Conservation (phyloP, 345 rosid species). For the Eucalyptus erythrocorys region DNA sequence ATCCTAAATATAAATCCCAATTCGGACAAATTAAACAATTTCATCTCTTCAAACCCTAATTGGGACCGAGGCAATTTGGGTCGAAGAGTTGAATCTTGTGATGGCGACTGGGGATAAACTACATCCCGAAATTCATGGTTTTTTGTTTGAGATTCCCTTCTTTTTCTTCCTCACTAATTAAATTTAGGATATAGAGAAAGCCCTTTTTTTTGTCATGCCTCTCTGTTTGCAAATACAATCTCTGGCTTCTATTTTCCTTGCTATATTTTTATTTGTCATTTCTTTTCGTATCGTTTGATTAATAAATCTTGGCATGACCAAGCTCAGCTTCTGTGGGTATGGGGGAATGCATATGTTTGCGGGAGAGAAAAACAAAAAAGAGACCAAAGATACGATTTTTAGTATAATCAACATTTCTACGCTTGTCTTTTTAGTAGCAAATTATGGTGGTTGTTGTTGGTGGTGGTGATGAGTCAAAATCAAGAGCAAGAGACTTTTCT, state of each 20-base stretch:
- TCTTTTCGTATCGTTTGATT: neutral
- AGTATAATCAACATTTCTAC: constrained; percentile 24
- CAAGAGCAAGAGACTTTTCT: neutral
- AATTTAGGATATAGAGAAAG: neutral
- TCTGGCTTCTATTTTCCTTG: neutral
- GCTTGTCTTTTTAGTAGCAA: constrained; percentile 10
- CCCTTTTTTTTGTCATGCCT: neutral
- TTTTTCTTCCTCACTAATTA: neutral
- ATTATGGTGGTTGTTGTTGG: neutral
- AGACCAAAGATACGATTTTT: neutral
- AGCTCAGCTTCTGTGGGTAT: neutral
- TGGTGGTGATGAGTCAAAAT: neutral
- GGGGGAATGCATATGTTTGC: neutral
- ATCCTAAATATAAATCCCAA: neutral
- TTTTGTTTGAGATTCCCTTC: neutral
- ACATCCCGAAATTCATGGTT: neutral
- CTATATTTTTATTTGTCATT: neutral
- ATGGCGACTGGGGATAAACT: neutral
- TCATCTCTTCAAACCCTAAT: neutral
- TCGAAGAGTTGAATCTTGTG: neutral
- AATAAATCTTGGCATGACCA: neutral
- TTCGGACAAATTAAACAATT: neutral
- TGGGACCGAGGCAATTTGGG: neutral
- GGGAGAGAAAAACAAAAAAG: neutral
- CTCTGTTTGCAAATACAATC: neutral